Evolutionary conservation across 2,329 filamentous ascomycete genomes (phyloP).

Genomic region (Alternaria angustiovoidea): DNA sequence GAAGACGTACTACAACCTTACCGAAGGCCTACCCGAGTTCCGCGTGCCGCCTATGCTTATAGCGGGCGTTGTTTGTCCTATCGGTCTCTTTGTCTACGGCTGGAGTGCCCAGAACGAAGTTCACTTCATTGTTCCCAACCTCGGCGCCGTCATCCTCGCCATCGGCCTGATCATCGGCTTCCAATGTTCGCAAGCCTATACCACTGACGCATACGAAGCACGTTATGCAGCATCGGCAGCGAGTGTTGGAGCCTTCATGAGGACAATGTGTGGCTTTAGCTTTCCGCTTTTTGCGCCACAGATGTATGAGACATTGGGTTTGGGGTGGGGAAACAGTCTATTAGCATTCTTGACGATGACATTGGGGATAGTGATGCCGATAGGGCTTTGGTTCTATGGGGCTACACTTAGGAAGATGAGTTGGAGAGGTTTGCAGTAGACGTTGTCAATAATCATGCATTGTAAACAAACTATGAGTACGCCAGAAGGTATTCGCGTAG

Average conservation of each 20-base stretch:
- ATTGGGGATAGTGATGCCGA: constrained; percentile 59
- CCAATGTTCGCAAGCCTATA: constrained; percentile 68
- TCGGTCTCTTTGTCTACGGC: constrained; percentile 60
- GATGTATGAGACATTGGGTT: constrained; percentile 66
- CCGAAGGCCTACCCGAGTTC: constrained; percentile 52
- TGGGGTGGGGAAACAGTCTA: constrained; percentile 67
- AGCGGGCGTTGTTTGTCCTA: constrained; percentile 60
- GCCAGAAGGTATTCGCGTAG: neutral
- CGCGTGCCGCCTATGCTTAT: constrained; percentile 64
- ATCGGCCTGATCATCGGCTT: constrained; percentile 61
- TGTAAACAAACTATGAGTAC: neutral
- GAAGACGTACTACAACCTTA: constrained; percentile 32
- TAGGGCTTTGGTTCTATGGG: constrained; percentile 55
- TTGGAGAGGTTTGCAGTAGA: constrained; percentile 20
- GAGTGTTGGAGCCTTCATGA: constrained; percentile 67
- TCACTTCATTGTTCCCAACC: constrained; percentile 65
- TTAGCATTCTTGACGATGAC: constrained; percentile 61
- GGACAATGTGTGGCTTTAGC: constrained; percentile 62
- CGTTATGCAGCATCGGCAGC: constrained; percentile 57
- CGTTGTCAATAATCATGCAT: neutral
- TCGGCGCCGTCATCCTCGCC: constrained; percentile 61
- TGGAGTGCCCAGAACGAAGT: constrained; percentile 62
- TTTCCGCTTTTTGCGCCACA: constrained; percentile 64
- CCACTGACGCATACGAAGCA: constrained; percentile 68
- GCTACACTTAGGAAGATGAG: constrained; percentile 40